Evolutionary conservation across 306 rosid genomes (phyloP).

Genomic region (Corylus americana): DNA sequence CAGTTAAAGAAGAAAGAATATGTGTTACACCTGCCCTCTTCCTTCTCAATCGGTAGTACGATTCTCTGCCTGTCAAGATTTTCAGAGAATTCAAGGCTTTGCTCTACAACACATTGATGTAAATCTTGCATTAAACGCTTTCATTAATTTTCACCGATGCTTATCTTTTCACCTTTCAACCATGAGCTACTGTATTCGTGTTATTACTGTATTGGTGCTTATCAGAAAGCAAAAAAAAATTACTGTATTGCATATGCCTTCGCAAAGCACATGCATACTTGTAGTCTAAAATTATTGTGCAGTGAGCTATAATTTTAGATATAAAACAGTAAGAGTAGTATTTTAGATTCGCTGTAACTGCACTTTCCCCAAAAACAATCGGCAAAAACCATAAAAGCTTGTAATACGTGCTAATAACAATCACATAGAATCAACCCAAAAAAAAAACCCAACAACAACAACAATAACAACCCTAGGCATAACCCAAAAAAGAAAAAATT

Average conservation of each 20-base stretch:
- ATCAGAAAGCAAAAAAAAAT: background rate
- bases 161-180: background rate
- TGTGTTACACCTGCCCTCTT: too few species aligned
- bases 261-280: background rate
- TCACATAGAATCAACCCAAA: background rate
- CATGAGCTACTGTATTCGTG: background rate
- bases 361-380: background rate
- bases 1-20: too few species aligned
- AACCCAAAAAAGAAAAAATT: background rate
- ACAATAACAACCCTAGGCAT: background rate
- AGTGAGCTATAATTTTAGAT: background rate
- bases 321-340: background rate
- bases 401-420: too few species aligned
- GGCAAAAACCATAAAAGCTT: background rate
- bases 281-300: background rate
- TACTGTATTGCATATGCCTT: background rate
- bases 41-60: too few species aligned
- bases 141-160: background rate
- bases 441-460: background rate
- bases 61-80: background rate
- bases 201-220: too few species aligned
- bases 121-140: background rate
- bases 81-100: background rate
- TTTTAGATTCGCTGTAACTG: background rate
- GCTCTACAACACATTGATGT: background rate